Base-by-base conservation (phyloP, 1,139 yeast genomes). In the Eremothecium sinecaudum region DNA sequence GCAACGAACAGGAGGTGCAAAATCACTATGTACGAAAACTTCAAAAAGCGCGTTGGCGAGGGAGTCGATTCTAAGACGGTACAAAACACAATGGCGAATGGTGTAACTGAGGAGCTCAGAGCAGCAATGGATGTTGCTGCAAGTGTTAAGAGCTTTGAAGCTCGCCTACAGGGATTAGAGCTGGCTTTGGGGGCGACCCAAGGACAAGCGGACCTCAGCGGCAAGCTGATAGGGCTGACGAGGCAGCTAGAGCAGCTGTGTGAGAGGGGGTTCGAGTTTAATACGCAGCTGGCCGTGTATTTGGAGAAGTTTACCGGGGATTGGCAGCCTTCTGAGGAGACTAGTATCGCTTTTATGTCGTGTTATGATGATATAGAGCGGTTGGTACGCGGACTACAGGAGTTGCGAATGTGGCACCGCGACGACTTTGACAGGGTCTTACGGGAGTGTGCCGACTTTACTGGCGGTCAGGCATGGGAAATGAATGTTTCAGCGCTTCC, bases 301-400 rank as follows among this genome's bases (percentile, higher is more conserved):
- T n/a, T 27, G 21, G 21, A 27, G 11, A 19, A 27, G 11, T 27
- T 27, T 18, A n/a, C 10, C 9, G 30, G 30, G 4, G 21, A 27
- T 11, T n/a, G 11, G 13, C n/a, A 9, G 30, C 11, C 13, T 7
- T 8, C 8, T 8, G 25, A 23, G 14, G 33, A 14, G 25, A 31
- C 22, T 28, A 10, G 18, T 15, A 32, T 31, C 13, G 21, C 23
- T 13, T 2, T 39, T 10, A n/a, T 27, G 24, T 29, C 42, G n/a
- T 39, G 43, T 21, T 28, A 29, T 23, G 40, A 34, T 6, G 31
- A 31, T 10, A 17, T 41, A 3, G 19, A 20, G 11, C 23, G 31
- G 25, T 19, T 39, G 16, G 14, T 40, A 22, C 21, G 22, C 16
- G 30, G 24, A 14, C 22, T 42, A 17, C 30, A 17, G 11, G 31